Evolutionary conservation across 139 green algal species (phyloP).

Genomic region (Chlamydomonas applanata): DNA sequence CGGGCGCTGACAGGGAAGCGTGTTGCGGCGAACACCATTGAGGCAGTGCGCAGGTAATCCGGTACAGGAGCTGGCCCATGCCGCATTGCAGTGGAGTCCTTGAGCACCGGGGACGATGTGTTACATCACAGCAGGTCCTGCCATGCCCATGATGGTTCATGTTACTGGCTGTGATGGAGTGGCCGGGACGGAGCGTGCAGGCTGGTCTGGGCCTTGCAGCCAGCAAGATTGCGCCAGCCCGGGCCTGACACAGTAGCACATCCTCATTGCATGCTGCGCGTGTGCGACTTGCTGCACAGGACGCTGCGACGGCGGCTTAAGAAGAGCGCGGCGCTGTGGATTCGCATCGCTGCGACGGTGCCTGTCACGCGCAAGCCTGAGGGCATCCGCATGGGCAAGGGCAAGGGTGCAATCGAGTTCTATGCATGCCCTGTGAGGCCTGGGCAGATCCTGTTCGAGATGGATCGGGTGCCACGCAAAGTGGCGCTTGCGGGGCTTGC

Average conservation of each 20-base stretch:
- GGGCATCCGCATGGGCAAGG: slow-evolving; percentile 63
- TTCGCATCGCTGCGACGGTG: slow-evolving; percentile 47
- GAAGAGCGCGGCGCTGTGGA: slow-evolving; percentile 52
- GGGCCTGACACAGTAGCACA: too few species aligned
- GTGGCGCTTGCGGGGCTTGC: slow-evolving; percentile 16
- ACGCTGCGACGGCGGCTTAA: slow-evolving; percentile 48
- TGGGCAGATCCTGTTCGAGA: slow-evolving; percentile 54
- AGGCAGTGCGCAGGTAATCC: slow-evolving; percentile 55
- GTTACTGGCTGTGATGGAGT: too few species aligned
- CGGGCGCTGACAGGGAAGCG: slow-evolving; percentile 40
- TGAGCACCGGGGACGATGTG: not conserved
- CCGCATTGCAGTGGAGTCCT: not conserved
- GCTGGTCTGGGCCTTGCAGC: too few species aligned
- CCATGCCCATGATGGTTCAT: too few species aligned
- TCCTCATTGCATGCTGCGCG: too few species aligned
- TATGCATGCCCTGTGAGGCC: slow-evolving; percentile 48
- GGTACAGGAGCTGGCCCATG: too few species aligned
- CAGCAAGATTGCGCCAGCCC: too few species aligned
- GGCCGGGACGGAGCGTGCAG: too few species aligned
- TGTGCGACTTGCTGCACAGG: slow-evolving; percentile 12
- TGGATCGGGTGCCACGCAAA: slow-evolving; percentile 44
- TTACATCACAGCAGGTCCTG: too few species aligned
- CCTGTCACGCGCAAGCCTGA: slow-evolving; percentile 56
- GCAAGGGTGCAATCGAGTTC: slow-evolving; percentile 56
- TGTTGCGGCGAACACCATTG: slow-evolving; percentile 46